These are phyloP conservation scores for Rhizoclosmatium sp. DNA, from an alignment of 192 early-diverging fungal genomes.

Conservation along the genomic window DNA sequence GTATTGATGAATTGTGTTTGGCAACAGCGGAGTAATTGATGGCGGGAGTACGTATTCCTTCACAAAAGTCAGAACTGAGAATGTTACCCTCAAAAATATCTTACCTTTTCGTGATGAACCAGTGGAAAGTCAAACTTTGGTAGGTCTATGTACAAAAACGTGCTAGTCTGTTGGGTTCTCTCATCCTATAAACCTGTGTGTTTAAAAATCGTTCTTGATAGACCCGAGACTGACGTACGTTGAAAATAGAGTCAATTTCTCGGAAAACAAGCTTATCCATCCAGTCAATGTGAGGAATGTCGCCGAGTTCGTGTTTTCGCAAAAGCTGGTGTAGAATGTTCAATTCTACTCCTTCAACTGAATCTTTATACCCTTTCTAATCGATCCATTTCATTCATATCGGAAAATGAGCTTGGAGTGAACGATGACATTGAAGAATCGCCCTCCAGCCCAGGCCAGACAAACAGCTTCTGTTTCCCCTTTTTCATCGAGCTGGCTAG, in stretches of 20 bases:
- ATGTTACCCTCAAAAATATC: not conserved
- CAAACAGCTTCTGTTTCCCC: slow-evolving; percentile 78
- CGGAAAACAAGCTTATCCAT: slow-evolving; percentile 90
- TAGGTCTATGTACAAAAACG: slow-evolving; percentile 87
- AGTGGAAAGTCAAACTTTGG: slow-evolving; percentile 97
- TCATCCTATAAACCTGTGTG: not conserved
- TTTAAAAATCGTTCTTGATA: not conserved
- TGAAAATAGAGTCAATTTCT: slow-evolving; percentile 84
- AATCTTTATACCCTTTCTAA: slow-evolving; percentile 75
- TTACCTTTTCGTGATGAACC: slow-evolving; percentile 85
- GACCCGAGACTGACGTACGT: slow-evolving; percentile 49
- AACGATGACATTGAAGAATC: slow-evolving; percentile 64
- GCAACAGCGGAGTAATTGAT: slow-evolving; percentile 24
- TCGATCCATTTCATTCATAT: slow-evolving; percentile 78
- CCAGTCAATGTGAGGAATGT: slow-evolving; percentile 89
- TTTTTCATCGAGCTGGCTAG: slow-evolving; percentile 77
- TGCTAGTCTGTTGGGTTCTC: slow-evolving; percentile 58
- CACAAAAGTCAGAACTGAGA: slow-evolving; percentile 7
- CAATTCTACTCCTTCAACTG: slow-evolving; percentile 2
- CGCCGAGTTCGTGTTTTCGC: slow-evolving; percentile 86
- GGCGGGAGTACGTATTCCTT: slow-evolving; percentile 67
- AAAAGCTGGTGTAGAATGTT: slow-evolving; percentile 52
- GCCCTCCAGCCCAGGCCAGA: slow-evolving; percentile 75
- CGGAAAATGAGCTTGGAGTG: slow-evolving; percentile 63
- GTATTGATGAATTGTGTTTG: slow-evolving; percentile 27